Conservation (phyloP, 805 yeast species). For the Saturnispora silvae region DNA sequence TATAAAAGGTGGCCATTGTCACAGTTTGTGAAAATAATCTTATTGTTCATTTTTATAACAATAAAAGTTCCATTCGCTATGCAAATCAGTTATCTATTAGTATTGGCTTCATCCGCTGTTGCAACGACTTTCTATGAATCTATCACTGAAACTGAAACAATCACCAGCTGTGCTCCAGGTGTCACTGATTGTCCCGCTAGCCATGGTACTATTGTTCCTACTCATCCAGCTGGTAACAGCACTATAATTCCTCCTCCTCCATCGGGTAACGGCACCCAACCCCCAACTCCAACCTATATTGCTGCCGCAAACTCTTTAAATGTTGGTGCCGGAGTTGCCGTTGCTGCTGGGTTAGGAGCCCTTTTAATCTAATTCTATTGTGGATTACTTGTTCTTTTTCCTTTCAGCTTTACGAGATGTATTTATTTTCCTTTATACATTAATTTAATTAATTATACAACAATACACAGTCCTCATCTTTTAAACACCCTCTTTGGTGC, state of each 20-base stretch:
- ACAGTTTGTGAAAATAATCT: too few relatives aligned
- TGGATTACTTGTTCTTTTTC: background rate
- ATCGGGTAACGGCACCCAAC: constrained; percentile 3
- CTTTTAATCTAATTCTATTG: constrained; percentile 17
- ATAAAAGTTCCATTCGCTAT: constrained; percentile 15
- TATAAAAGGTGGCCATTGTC: too few relatives aligned
- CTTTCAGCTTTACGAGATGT: background rate
- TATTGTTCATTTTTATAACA: constrained; percentile 2
- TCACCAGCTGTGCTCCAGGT: constrained; percentile 28
- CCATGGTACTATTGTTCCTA: constrained; percentile 17
- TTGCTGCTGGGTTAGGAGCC: constrained; percentile 24
- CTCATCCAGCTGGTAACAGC: background rate
- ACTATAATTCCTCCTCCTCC: background rate
- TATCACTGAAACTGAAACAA: constrained; percentile 29
- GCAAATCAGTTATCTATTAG: constrained; percentile 36
- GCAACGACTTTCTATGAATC: constrained; percentile 24
- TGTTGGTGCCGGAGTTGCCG: constrained; percentile 23
- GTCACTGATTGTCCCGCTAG: constrained; percentile 28
- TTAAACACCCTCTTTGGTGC: constrained; percentile 6
- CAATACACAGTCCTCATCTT: background rate
- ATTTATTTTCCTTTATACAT: background rate
- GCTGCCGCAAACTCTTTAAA: constrained; percentile 11
- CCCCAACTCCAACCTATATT: constrained; percentile 12
- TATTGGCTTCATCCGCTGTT: constrained; percentile 24
- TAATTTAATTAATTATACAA: background rate